phyloP scores from a whole-genome alignment of 768 basidiomycete species.

The Suillus variegatus region DNA sequence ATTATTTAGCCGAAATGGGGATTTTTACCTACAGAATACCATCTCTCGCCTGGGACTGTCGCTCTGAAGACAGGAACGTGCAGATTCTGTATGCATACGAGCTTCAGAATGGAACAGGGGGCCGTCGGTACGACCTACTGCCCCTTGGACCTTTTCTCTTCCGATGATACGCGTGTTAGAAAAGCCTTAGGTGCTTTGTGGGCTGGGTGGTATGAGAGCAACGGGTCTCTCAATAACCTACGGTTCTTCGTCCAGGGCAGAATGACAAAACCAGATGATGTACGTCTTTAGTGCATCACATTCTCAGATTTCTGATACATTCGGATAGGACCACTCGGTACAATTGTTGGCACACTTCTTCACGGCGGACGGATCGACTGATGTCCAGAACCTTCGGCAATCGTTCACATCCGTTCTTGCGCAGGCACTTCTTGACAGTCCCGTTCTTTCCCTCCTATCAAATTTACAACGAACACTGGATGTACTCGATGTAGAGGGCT shows the following conservation, averaged over 20 bases:
- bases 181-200: constrained; percentile 71
- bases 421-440: constrained; percentile 48
- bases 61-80: constrained; percentile 71
- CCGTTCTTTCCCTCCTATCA: constrained; percentile 55
- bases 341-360: constrained; percentile 15
- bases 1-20: constrained; percentile 90
- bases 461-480: constrained; percentile 77
- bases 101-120: constrained; percentile 43
- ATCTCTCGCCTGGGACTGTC: constrained; percentile 61
- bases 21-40: constrained; percentile 68
- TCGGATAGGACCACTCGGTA: background rate
- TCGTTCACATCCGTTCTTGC: constrained; percentile 53
- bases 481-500: constrained; percentile 81
- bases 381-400: constrained; percentile 42
- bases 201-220: constrained; percentile 66
- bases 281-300: constrained; percentile 32
- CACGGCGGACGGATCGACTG: constrained; percentile 8
- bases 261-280: constrained; percentile 57
- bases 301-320: background rate
- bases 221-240: constrained; percentile 78
- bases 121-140: constrained; percentile 59
- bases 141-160: constrained; percentile 89
- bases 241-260: constrained; percentile 74
- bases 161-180: constrained; percentile 56
- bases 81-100: constrained; percentile 89